phyloP scores from a whole-genome alignment of 176 grass and related monocot species.

The Secale cereale region DNA sequence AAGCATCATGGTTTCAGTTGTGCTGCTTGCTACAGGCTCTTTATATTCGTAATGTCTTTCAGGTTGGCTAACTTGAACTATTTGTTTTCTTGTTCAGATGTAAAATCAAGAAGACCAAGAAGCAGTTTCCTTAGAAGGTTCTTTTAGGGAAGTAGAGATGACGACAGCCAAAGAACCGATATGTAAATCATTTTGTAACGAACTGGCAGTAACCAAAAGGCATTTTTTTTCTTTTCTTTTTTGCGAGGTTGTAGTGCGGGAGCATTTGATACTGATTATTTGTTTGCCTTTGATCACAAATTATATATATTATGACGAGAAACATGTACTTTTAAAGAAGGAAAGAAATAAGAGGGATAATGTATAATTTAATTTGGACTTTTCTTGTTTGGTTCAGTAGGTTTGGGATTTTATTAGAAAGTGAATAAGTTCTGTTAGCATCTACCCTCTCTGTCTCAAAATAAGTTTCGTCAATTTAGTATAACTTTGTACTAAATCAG shows the following conservation, averaged over 20 bases:
- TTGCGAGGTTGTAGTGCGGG: background rate
- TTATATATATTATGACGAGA: background rate
- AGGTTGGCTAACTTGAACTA: conserved; percentile 8
- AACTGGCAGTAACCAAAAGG: background rate
- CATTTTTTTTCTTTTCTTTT: background rate
- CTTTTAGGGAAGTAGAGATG: conserved; percentile 32
- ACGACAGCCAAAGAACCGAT: background rate
- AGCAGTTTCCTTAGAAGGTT: conserved; percentile 34
- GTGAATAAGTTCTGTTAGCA: no score
- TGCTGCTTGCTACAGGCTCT: background rate
- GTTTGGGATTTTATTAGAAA: no score
- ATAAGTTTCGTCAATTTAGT: no score
- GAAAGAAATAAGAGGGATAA: no score
- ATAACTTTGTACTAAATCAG: no score
- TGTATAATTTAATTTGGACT: background rate
- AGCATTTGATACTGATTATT: background rate
- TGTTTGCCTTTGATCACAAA: background rate
- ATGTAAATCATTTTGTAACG: background rate
- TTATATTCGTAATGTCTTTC: background rate
- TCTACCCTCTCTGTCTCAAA: no score
- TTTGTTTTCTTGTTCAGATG: conserved; percentile 18
- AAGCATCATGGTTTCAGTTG: background rate
- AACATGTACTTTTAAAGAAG: background rate
- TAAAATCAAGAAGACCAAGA: conserved; percentile 31
- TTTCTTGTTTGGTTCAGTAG: background rate